Percentiles rank a stretch among this genome's conserved stretches.
Conservation (phyloP, 768 basidiomycete genomes). For the Suillus subluteus region DNA sequence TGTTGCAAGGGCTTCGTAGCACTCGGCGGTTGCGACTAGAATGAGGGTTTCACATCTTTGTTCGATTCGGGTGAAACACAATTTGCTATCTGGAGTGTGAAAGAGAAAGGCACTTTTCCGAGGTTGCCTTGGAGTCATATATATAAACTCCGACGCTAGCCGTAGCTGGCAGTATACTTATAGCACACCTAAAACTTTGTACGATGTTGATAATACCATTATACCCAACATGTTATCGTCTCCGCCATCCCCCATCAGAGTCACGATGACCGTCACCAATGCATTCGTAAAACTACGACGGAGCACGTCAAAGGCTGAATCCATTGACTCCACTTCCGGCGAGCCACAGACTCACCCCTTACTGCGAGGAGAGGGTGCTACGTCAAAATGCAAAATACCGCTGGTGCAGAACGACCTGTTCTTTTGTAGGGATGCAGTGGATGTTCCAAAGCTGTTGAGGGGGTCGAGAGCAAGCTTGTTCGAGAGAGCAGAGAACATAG, state of each 20-base stretch:
- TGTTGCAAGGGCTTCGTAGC: background rate
- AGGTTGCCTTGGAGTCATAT: background rate
- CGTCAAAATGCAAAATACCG: slow-evolving; percentile 32
- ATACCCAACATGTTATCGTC: slow-evolving; percentile 24
- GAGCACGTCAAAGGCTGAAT: slow-evolving; percentile 27
- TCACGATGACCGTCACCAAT: slow-evolving; percentile 47
- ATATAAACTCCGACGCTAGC: slow-evolving; percentile 10
- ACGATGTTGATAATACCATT: background rate
- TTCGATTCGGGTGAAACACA: background rate
- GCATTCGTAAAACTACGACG: slow-evolving; percentile 58
- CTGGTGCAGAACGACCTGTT: slow-evolving; percentile 48
- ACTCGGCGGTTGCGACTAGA: background rate
- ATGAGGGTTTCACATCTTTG: background rate
- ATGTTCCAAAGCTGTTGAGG: slow-evolving; percentile 58
- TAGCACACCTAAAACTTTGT: background rate
- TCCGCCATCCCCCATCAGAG: slow-evolving; percentile 25
- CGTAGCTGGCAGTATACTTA: background rate
- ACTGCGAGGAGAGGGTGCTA: slow-evolving; percentile 33
- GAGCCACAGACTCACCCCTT: slow-evolving; percentile 40
- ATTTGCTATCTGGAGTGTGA: background rate
- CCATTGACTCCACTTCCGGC: slow-evolving; percentile 42
- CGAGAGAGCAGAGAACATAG: slow-evolving; percentile 50
- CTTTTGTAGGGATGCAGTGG: slow-evolving; percentile 65
- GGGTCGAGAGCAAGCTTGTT: slow-evolving; percentile 55
- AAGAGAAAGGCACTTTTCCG: too few relatives aligned